Base-by-base conservation (phyloP, 1,284 basidiomycete genomes). In the Tranzscheliella williamsii region DNA sequence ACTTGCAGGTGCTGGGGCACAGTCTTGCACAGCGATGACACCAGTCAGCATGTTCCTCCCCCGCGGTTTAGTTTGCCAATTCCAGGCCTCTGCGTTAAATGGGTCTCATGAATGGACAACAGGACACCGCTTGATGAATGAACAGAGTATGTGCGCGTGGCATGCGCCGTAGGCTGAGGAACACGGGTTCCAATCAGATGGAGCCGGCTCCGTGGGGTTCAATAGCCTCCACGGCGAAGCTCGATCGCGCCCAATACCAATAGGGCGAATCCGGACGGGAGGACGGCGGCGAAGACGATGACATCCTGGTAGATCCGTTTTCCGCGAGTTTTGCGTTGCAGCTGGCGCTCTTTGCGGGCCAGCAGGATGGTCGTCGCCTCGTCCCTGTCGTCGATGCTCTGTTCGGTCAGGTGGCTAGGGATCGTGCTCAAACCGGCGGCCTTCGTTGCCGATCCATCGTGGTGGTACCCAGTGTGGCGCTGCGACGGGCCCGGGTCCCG, bases 341-440 rank as follows among this genome's bases (percentile, higher is more conserved):
- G 34, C 24, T 73, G 55, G 4, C 71, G 50, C 35, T 76, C 74
- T 38, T 76, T 76, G 9, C 70, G 57, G 0, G 73, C 74, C 5
- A 76, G 54, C 26, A 76, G 32, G 21, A 75, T 70, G 11, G 68
- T 45, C 4, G 72, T 72, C 4, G 68, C 70, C 21, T 70, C 70
- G 40, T 73, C 71, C 20, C 66, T 32, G 12, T 40, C 55, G 2
- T 50, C 48, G 33, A 49, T 41, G 26, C 24, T 44, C 26, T 64
- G 55, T 35, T 67, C 66, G 8, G 58, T 64, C 21, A 55, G 31
- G 24, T 69, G 65, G 38, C 45, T 65, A 5, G 61, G 57, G 7
- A 67, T 65, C 18, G 39, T 52, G 9, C 27, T n/a, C 11, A 9
- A 9, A 9, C 9, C 32, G 21, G 21, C 20, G 16, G 6, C 13